A percentile compares a stretch with the other conserved stretches of the same genome.
Conservation (phyloP, 2,329 filamentous ascomycete species). For the Penicillium sp. region DNA sequence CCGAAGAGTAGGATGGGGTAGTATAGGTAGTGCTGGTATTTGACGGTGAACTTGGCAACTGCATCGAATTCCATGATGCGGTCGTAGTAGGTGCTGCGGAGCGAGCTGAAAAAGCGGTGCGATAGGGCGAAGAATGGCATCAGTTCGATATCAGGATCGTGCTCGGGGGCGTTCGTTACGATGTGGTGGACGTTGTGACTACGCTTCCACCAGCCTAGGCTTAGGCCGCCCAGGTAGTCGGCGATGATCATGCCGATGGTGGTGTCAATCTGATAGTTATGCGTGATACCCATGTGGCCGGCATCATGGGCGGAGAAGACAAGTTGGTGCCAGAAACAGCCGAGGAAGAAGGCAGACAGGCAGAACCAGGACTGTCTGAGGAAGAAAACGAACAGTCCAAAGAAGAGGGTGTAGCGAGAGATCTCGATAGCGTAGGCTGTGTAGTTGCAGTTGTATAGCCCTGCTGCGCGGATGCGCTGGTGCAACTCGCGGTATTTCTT, state of each 20-base stretch:
- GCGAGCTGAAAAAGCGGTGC: constrained; percentile 69
- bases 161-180: constrained; percentile 88
- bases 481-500: constrained; percentile 49
- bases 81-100: constrained; percentile 78
- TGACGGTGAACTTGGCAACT: constrained; percentile 64
- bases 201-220: constrained; percentile 92
- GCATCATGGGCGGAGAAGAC: constrained; percentile 91
- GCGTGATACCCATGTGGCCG: constrained; percentile 93
- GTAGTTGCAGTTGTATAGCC: constrained; percentile 78
- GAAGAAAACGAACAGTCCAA: constrained; percentile 47
- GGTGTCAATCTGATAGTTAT: constrained; percentile 75
- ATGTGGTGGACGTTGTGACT: constrained; percentile 96
- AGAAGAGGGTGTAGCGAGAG: constrained; percentile 64
- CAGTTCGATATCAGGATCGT: constrained; percentile 91
- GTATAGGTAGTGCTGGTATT: constrained; percentile 73
- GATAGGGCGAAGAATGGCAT: constrained; percentile 85
- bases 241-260: constrained; percentile 85
- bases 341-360: constrained; percentile 68
- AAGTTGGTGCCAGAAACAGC: constrained; percentile 85
- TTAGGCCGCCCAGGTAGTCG: constrained; percentile 81
- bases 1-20: constrained; percentile 76
- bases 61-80: constrained; percentile 72
- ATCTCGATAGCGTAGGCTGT: constrained; percentile 68
- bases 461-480: constrained; percentile 52
- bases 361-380: constrained; percentile 63